These are phyloP conservation scores for Withania somnifera DNA, from an alignment of 305 asterid genomes.

Conservation along the genomic window DNA sequence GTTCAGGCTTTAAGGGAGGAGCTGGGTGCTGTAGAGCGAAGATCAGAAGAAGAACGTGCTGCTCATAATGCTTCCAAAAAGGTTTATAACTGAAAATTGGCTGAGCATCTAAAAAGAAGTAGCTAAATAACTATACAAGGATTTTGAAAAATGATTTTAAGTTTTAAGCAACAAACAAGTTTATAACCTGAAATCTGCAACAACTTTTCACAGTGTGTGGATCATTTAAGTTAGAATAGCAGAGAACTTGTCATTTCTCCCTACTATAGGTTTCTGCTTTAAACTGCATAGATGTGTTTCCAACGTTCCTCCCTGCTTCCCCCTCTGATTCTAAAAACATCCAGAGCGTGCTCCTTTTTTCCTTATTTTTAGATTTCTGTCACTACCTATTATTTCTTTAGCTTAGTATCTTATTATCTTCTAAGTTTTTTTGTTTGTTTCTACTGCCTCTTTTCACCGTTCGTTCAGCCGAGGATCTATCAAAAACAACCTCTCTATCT, in stretches of 20 bases:
- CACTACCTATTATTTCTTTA: no score
- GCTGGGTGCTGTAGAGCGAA: slow-evolving; percentile 76
- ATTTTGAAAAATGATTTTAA: background rate
- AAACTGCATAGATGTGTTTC: background rate
- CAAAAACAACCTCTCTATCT: no score
- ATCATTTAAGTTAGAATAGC: background rate
- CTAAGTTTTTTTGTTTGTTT: no score
- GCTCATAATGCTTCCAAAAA: slow-evolving; percentile 80
- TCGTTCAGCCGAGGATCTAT: no score
- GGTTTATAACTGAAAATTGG: slow-evolving; percentile 29
- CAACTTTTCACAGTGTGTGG: background rate
- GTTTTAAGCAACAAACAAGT: background rate
- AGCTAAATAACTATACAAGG: background rate
- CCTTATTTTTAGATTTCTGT: no score
- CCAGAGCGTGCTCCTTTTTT: no score
- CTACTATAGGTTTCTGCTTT: background rate
- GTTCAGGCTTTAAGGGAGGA: slow-evolving; percentile 91
- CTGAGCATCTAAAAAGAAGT: background rate
- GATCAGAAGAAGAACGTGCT: slow-evolving; percentile 98
- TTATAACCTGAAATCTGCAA: background rate
- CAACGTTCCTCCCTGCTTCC: background rate
- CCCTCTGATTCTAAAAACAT: slow-evolving; percentile 1
- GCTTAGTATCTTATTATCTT: no score
- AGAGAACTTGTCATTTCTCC: background rate
- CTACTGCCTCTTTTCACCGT: no score